Conservation (phyloP, 768 basidiomycete genomes). For the Sporobolomyces pararoseus region DNA sequence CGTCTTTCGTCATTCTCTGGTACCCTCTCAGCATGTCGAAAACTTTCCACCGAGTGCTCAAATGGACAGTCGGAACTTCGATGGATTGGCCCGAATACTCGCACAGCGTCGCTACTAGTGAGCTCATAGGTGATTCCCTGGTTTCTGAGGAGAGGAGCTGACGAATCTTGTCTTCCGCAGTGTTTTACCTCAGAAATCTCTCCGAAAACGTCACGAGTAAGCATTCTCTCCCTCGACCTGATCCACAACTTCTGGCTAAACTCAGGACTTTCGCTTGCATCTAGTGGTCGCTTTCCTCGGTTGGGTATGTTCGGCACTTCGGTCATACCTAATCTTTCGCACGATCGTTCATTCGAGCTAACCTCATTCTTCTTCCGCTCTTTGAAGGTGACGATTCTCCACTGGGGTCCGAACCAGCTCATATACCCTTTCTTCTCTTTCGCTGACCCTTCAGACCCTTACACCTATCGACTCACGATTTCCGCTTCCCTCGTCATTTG, state of each 20-base stretch:
- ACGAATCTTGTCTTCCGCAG: conserved; percentile 18
- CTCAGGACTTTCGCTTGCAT: neutral
- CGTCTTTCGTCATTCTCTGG: conserved; percentile 48
- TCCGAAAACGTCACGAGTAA: conserved; percentile 52
- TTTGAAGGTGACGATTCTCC: conserved; percentile 42
- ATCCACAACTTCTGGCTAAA: neutral
- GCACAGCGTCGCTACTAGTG: conserved; percentile 47
- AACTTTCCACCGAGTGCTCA: conserved; percentile 48
- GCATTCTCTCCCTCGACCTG: conserved; percentile 30
- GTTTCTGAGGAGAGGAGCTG: neutral
- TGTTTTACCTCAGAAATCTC: conserved; percentile 51
- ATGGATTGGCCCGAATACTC: conserved; percentile 51
- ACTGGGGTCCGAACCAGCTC: conserved; percentile 52
- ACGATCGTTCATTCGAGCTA: neutral
- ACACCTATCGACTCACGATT: conserved; percentile 53
- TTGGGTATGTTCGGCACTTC: conserved; percentile 43
- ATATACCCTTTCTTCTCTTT: conserved; percentile 54
- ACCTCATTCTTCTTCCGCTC: neutral
- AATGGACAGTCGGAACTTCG: conserved; percentile 48
- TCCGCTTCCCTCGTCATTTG: conserved; percentile 51
- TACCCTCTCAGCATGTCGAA: conserved; percentile 52
- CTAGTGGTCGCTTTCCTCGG: conserved; percentile 46
- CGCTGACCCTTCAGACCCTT: conserved; percentile 49
- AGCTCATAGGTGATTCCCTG: neutral
- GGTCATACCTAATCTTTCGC: neutral